phyloP scores from a whole-genome alignment of 768 basidiomycete species.

The Xerocomellus amylosporus region DNA sequence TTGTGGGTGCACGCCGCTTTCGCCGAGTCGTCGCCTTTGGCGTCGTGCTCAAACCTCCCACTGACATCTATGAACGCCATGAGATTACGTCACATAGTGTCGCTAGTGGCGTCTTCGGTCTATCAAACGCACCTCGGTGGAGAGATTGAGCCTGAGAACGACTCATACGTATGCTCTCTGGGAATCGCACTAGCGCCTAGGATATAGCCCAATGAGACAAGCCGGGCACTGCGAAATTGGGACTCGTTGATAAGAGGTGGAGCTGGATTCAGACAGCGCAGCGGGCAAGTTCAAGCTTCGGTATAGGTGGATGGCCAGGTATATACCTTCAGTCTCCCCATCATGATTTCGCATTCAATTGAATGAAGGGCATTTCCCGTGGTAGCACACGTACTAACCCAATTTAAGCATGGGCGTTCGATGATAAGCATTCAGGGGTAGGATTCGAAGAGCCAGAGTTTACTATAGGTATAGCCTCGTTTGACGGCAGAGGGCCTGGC shows the following conservation, averaged over 20 bases:
- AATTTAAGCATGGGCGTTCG: background rate
- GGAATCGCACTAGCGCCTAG: background rate
- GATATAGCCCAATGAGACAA: background rate
- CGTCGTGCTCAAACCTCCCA: conserved; percentile 1
- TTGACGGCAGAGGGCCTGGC: no score
- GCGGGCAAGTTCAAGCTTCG: background rate
- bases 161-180: conserved; percentile 6
- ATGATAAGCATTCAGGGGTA: background rate
- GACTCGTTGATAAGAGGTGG: background rate
- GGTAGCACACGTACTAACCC: background rate
- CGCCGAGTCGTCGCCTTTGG: conserved; percentile 7
- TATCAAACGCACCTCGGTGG: conserved; percentile 11
- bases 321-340: background rate
- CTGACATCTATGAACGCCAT: conserved; percentile 7
- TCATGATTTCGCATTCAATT: background rate
- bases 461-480: background rate
- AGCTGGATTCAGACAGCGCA: background rate
- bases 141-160: conserved; percentile 5
- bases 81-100: background rate
- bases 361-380: background rate
- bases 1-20: background rate
- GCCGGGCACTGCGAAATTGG: background rate
- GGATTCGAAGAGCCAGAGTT: no score
- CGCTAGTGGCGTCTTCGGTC: background rate
- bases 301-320: background rate